phyloP scores from a whole-genome alignment of 1,139 yeast species.

The Tardiomyces digboiensis region DNA sequence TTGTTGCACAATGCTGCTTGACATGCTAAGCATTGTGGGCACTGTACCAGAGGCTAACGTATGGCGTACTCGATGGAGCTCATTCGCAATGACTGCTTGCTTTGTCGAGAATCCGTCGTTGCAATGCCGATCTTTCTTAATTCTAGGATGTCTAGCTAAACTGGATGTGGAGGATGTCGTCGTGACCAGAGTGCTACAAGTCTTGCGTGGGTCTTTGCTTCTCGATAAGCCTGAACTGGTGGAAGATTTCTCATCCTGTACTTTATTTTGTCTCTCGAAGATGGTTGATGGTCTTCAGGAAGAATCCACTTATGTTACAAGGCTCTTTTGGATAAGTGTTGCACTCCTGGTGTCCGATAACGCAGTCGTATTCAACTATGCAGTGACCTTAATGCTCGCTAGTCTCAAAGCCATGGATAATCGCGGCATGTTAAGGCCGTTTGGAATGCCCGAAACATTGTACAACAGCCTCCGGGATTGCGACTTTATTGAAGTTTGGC shows the following conservation, averaged over 20 bases:
- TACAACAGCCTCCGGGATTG: not conserved
- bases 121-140: conserved; percentile 63
- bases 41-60: conserved; percentile 37
- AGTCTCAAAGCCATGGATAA: conserved; percentile 20
- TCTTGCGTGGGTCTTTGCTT: conserved; percentile 19
- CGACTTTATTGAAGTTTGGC: conserved; percentile 34
- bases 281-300: conserved; percentile 54
- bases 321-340: conserved; percentile 59
- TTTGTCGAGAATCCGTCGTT: conserved; percentile 49
- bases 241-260: conserved; percentile 26
- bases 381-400: conserved; percentile 17
- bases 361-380: conserved; percentile 16
- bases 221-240: conserved; percentile 25
- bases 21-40: conserved; percentile 47
- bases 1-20: conserved; percentile 51
- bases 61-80: conserved; percentile 66
- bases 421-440: conserved; percentile 20
- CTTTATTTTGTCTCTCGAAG: conserved; percentile 38
- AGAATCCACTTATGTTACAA: conserved; percentile 44
- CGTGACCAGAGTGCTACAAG: conserved; percentile 37
- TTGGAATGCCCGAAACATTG: conserved; percentile 28
- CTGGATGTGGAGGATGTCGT: conserved; percentile 54
- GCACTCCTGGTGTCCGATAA: conserved; percentile 26
- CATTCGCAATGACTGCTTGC: conserved; percentile 57
- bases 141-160: conserved; percentile 62